phyloP scores from a whole-genome alignment of 345 rosid genomes.

The Garcia nutans region DNA sequence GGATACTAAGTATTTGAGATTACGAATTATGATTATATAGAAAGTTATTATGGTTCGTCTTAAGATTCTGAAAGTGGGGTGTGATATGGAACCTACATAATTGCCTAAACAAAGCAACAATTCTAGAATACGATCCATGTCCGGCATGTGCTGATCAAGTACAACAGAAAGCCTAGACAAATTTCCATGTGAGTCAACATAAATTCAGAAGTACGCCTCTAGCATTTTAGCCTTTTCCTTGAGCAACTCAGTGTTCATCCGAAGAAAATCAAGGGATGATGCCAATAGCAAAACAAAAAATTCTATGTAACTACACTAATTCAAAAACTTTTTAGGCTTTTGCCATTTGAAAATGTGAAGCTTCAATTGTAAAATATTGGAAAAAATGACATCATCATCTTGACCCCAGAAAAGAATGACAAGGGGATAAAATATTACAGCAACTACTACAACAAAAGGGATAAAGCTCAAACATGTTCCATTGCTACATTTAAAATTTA shows the following conservation, averaged over 20 bases:
- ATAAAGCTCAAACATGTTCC: neutral
- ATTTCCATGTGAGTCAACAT: slow-evolving; percentile 60
- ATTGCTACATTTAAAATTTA: neutral
- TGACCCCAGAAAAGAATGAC: neutral
- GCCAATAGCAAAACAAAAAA: neutral
- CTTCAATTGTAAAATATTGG: neutral
- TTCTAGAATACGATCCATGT: slow-evolving; percentile 98
- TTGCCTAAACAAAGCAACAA: slow-evolving; percentile 87
- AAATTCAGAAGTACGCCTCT: slow-evolving; percentile 76
- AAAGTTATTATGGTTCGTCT: too few species aligned
- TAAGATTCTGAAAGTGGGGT: too few species aligned
- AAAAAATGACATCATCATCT: neutral
- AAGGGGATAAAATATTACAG: neutral
- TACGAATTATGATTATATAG: too few species aligned
- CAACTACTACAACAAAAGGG: neutral
- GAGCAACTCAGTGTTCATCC: slow-evolving; percentile 92
- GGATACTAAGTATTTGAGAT: too few species aligned
- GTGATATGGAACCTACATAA: slow-evolving; percentile 79
- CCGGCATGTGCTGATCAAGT: slow-evolving; percentile 92
- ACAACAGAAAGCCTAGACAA: slow-evolving; percentile 85
- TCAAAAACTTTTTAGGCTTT: neutral
- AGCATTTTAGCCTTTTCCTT: slow-evolving; percentile 74
- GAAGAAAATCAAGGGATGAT: slow-evolving; percentile 19
- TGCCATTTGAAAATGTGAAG: neutral
- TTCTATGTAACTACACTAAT: slow-evolving; percentile 1